These are phyloP conservation scores for Epichloe festucae DNA, from an alignment of 2,329 filamentous ascomycete species.

Conservation along the genomic window DNA sequence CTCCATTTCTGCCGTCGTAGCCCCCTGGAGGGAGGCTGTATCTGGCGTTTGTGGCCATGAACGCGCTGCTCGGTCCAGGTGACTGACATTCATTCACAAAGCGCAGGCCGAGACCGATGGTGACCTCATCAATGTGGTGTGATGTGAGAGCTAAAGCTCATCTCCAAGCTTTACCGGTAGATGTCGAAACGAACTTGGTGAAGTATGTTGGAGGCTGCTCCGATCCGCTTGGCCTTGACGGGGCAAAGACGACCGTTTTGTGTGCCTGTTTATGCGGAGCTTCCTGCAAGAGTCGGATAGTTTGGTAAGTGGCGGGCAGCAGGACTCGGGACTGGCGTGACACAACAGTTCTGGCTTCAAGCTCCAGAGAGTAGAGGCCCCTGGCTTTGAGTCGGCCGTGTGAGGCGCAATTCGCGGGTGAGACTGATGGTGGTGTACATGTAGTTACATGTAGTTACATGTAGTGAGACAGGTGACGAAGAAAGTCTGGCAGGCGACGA, in stretches of 20 bases:
- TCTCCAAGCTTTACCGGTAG: neutral
- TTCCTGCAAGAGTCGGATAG: neutral
- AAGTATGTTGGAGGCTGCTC: neutral
- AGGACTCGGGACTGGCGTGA: neutral
- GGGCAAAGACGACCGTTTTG: neutral
- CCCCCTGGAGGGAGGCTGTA: slow-evolving; percentile 16
- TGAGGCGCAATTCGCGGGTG: neutral
- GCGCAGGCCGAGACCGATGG: neutral
- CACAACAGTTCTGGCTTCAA: neutral
- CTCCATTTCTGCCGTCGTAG: slow-evolving; percentile 16
- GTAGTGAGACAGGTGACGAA: neutral
- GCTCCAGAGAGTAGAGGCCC: neutral
- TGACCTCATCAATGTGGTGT: slow-evolving; percentile 3
- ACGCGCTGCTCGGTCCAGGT: slow-evolving; percentile 1
- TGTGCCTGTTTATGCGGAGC: neutral
- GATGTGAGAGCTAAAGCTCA: neutral
- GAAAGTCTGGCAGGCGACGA: neutral
- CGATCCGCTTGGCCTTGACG: neutral
- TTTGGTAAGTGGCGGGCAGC: neutral
- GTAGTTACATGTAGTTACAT: neutral
- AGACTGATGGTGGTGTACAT: neutral
- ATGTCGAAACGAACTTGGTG: neutral
- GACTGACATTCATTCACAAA: slow-evolving; percentile 3
- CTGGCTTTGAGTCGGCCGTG: neutral
- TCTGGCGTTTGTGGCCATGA: slow-evolving; percentile 20